A percentile compares a stretch with the other conserved stretches of the same genome.
Evolutionary conservation across 306 rosid genomes (phyloP).

Genomic region (Erythrophleum fordii): DNA sequence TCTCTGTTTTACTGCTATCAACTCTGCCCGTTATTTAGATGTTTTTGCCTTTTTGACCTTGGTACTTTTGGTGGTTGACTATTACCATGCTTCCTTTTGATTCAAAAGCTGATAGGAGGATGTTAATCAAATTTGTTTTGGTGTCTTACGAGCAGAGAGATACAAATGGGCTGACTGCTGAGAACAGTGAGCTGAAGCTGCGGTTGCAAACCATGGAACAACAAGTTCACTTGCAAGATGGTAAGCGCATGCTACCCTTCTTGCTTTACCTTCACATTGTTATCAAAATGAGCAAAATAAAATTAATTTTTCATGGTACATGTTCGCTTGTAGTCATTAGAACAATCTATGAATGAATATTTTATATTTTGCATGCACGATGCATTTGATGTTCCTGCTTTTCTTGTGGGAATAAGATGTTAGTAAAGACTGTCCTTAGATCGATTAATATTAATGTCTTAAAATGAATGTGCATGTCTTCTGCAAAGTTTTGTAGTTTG

Average conservation of each 20-base stretch:
- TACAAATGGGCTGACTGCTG: slow-evolving; percentile 67
- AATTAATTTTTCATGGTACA: background rate
- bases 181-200: slow-evolving; percentile 79
- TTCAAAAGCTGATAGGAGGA: background rate
- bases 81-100: slow-evolving; percentile 1
- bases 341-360: background rate
- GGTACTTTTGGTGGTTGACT: slow-evolving; percentile 8
- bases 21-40: background rate
- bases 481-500: slow-evolving; percentile 1
- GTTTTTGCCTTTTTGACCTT: background rate
- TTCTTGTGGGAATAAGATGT: slow-evolving; percentile 1
- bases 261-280: background rate
- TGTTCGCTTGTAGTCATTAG: background rate
- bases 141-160: slow-evolving; percentile 64
- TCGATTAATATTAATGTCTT: background rate
- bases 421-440: background rate
- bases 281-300: background rate
- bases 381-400: slow-evolving; percentile 2
- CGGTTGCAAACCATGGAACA: slow-evolving; percentile 85
- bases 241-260: slow-evolving; percentile 50
- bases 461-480: background rate
- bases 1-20: slow-evolving; percentile 21
- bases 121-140: slow-evolving; percentile 3
- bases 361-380: slow-evolving; percentile 2
- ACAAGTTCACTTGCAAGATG: slow-evolving; percentile 88